These are phyloP conservation scores for Diaporthe sp. DNA, from an alignment of 2,329 filamentous ascomycete genomes.

Conservation along the genomic window DNA sequence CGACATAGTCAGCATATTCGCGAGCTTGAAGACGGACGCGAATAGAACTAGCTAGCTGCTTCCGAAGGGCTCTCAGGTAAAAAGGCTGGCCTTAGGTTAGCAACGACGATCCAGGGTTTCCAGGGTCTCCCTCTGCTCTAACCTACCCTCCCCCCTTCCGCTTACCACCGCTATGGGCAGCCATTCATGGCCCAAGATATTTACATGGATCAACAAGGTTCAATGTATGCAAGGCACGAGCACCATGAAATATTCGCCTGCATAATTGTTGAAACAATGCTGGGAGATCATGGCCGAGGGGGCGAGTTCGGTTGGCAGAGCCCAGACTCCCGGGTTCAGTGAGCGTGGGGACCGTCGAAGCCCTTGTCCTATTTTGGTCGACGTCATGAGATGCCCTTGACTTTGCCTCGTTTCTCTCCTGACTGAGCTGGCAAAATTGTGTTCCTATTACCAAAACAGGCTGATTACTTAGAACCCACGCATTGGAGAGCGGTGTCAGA, in stretches of 20 bases:
- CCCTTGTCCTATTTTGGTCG: constrained; percentile 3
- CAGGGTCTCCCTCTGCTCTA: background rate
- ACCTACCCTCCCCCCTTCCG: background rate
- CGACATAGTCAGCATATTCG: background rate
- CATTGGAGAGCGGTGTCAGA: background rate
- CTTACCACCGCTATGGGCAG: background rate
- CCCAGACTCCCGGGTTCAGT: background rate
- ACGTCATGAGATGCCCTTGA: constrained; percentile 26
- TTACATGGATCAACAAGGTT: background rate
- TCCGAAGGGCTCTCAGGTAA: background rate
- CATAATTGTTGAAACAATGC: background rate
- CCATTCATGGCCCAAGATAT: background rate
- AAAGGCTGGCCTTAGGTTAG: background rate
- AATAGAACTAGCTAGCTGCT: background rate
- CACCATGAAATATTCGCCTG: background rate
- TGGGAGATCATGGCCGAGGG: background rate
- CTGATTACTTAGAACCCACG: background rate
- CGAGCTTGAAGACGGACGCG: background rate
- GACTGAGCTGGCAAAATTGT: background rate
- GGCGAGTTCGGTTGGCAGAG: background rate
- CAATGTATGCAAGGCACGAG: background rate
- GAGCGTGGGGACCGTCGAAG: background rate
- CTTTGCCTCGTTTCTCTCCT: background rate
- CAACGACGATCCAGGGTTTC: background rate
- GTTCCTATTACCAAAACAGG: too few relatives aligned